A percentile compares a stretch with the other conserved stretches of the same genome.
phyloP scores from a whole-genome alignment of 495 filamentous ascomycete genomes.

The Neurospora tetraspora region DNA sequence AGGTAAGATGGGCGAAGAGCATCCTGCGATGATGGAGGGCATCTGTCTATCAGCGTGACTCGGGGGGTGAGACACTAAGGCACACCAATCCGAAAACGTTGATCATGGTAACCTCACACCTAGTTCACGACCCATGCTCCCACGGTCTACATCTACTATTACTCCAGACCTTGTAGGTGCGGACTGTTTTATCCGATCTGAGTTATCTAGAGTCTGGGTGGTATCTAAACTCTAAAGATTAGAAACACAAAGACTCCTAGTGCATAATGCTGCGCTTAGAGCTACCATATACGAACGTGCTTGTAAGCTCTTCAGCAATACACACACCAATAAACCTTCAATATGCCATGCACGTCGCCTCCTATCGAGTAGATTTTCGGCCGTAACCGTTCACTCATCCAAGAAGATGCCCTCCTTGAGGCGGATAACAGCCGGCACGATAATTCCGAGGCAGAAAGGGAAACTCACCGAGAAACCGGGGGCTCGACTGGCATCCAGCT shows the following conservation, averaged over 20 bases:
- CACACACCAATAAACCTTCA: background rate
- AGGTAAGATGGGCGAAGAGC: conserved; percentile 3
- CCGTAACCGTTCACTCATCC: background rate
- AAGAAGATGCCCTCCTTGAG: background rate
- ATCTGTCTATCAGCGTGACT: conserved; percentile 19
- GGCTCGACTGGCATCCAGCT: background rate
- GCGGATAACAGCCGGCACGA: background rate
- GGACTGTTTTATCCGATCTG: background rate
- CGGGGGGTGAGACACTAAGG: conserved; percentile 22
- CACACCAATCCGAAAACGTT: conserved; percentile 16
- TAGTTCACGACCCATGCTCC: background rate
- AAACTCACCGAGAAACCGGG: background rate
- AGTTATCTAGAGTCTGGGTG: background rate
- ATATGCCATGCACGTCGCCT: background rate
- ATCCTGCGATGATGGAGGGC: conserved; percentile 5
- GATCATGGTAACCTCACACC: conserved; percentile 6
- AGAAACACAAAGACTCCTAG: background rate
- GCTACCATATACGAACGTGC: background rate
- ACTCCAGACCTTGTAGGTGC: background rate
- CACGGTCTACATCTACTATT: background rate
- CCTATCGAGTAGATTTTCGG: background rate
- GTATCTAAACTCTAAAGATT: background rate
- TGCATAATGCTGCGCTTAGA: background rate
- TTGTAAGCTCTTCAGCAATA: background rate
- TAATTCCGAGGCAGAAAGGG: background rate